These are phyloP conservation scores for Lentithecium fluviatile DNA, from an alignment of 495 filamentous ascomycete species.

Conservation along the genomic window DNA sequence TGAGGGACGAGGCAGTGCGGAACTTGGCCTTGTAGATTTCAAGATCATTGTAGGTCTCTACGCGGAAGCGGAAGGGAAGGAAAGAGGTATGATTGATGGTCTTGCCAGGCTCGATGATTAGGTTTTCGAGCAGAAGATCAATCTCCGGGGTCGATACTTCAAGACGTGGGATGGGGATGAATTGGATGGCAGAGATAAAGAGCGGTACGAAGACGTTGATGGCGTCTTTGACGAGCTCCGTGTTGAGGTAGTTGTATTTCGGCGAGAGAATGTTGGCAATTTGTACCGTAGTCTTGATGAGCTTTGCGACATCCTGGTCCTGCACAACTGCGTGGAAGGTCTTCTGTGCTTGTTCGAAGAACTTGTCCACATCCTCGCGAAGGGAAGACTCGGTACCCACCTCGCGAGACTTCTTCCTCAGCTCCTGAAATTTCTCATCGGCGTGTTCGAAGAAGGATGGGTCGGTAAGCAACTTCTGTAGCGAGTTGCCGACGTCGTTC, in stretches of 20 bases:
- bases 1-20: conserved; percentile 62
- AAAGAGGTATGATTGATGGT: conserved; percentile 86
- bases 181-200: conserved; percentile 71
- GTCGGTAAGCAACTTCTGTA: conserved; percentile 83
- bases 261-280: conserved; percentile 68
- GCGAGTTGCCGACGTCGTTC: conserved; percentile 63
- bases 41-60: conserved; percentile 82
- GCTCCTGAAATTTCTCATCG: conserved; percentile 65
- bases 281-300: conserved; percentile 61
- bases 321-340: conserved; percentile 65
- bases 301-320: conserved; percentile 67
- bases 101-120: conserved; percentile 83
- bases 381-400: conserved; percentile 64
- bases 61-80: conserved; percentile 76
- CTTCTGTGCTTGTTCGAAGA: conserved; percentile 65
- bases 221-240: conserved; percentile 69
- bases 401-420: conserved; percentile 65
- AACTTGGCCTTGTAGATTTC: conserved; percentile 79
- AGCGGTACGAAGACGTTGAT: conserved; percentile 78
- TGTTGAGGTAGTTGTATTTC: conserved; percentile 55
- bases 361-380: conserved; percentile 68
- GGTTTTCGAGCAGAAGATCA: conserved; percentile 83
- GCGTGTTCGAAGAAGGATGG: conserved; percentile 77
- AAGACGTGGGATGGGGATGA: conserved; percentile 82
- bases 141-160: conserved; percentile 80